phyloP scores from a whole-genome alignment of 495 filamentous ascomycete species.

The Neurospora sp. region DNA sequence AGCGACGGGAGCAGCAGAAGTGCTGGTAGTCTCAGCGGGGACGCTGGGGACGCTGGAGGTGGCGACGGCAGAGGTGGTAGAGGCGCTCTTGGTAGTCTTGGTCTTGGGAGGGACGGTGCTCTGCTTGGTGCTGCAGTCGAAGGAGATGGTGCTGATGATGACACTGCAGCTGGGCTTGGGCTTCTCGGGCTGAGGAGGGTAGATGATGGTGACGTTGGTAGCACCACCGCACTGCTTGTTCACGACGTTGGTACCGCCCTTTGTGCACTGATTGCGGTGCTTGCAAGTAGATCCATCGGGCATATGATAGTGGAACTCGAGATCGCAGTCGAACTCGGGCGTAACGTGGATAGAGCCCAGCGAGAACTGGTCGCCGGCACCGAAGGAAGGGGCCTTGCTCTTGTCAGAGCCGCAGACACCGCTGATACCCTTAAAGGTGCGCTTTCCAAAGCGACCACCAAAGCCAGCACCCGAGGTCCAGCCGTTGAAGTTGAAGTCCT shows the following conservation, averaged over 20 bases:
- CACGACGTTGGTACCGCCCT: conserved; percentile 53
- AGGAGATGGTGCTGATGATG: conserved; percentile 66
- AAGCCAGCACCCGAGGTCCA: conserved; percentile 54
- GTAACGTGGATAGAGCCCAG: conserved; percentile 62
- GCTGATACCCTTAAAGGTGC: conserved; percentile 52
- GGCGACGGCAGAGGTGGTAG: conserved; percentile 10
- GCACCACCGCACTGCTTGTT: conserved; percentile 92
- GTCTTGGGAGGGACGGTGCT: conserved; percentile 25
- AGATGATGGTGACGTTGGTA: conserved; percentile 63
- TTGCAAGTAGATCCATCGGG: conserved; percentile 69
- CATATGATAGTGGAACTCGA: conserved; percentile 80
- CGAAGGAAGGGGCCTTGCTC: conserved; percentile 47
- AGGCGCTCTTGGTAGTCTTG: conserved; percentile 10
- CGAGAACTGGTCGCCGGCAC: conserved; percentile 55
- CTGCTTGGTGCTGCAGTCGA: conserved; percentile 59
- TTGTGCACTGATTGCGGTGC: conserved; percentile 54
- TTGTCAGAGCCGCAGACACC: conserved; percentile 41
- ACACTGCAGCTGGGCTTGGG: conserved; percentile 52
- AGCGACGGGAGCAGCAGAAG: conserved; percentile 10
- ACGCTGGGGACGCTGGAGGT: conserved; percentile 5
- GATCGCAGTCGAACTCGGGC: conserved; percentile 59
- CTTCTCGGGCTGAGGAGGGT: conserved; percentile 47
- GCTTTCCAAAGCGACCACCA: conserved; percentile 35
- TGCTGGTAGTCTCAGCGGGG: not conserved
- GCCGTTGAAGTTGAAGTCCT: conserved; percentile 60